phyloP scores from a whole-genome alignment of 805 yeast genomes.

The Candida xyloterini region DNA sequence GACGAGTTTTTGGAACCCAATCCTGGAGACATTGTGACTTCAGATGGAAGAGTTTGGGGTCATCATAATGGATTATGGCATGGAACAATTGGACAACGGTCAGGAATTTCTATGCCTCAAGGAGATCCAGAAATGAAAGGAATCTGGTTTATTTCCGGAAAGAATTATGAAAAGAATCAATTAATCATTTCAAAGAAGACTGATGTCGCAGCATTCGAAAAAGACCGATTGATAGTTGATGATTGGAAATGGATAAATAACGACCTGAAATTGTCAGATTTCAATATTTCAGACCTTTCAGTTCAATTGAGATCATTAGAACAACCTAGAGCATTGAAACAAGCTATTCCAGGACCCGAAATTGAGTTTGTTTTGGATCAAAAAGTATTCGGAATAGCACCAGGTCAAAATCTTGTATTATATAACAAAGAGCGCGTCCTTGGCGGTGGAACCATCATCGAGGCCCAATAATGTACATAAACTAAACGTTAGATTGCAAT shows the following conservation, averaged over 20 bases:
- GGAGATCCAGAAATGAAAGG: constrained; percentile 75
- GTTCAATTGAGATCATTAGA: constrained; percentile 78
- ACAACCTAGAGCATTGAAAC: constrained; percentile 36
- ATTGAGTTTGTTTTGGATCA: constrained; percentile 38
- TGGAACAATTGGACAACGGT: constrained; percentile 90
- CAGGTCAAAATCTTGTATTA: constrained; percentile 82
- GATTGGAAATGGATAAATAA: constrained; percentile 50
- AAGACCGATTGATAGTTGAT: constrained; percentile 39
- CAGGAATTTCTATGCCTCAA: constrained; percentile 83
- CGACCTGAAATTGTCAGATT: constrained; percentile 6
- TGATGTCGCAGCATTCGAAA: constrained; percentile 54
- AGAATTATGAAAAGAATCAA: constrained; percentile 61
- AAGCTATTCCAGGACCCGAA: constrained; percentile 25
- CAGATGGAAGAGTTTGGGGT: constrained; percentile 75
- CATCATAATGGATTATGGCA: constrained; percentile 86
- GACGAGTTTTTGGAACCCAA: constrained; percentile 67
- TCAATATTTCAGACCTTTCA: constrained; percentile 30
- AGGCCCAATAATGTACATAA: constrained; percentile 4
- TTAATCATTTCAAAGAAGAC: constrained; percentile 74
- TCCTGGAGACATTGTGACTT: constrained; percentile 80
- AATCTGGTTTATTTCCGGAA: constrained; percentile 82
- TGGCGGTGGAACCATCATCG: constrained; percentile 53
- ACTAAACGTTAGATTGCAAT: not conserved
- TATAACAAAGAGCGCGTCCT: constrained; percentile 65
- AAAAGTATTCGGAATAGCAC: constrained; percentile 72